Conservation (phyloP, 768 basidiomycete genomes). For the Termitomyces sp. region DNA sequence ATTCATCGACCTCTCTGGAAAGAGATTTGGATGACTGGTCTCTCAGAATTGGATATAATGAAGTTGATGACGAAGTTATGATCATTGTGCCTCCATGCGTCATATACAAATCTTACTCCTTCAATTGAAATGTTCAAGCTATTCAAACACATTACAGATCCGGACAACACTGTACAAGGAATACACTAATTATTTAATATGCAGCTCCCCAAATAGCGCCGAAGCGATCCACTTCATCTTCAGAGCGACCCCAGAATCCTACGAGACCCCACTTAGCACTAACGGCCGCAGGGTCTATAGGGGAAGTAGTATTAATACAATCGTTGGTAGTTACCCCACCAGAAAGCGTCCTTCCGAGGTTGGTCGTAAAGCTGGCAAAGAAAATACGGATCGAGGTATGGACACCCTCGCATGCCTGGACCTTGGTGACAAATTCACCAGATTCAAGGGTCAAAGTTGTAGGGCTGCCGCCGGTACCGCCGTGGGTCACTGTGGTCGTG, state of each 20-base stretch:
- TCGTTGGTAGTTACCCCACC: constrained; percentile 24
- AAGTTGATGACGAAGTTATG: neutral
- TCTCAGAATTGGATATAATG: too few species aligned
- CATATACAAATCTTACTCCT: too few species aligned
- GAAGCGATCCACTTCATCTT: constrained; percentile 24
- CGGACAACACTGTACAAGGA: neutral
- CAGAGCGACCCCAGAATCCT: constrained; percentile 27
- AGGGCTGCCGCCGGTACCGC: constrained; percentile 28
- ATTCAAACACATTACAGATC: neutral
- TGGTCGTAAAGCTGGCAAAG: constrained; percentile 25
- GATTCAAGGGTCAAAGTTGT: constrained; percentile 20
- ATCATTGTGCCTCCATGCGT: neutral
- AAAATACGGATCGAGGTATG: constrained; percentile 26
- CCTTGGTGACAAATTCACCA: constrained; percentile 20
- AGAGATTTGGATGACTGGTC: too few species aligned
- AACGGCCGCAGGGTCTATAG: constrained; percentile 21
- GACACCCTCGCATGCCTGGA: constrained; percentile 21
- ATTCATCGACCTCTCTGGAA: too few species aligned
- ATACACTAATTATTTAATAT: constrained; percentile 12
- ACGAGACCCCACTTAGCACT: constrained; percentile 24
- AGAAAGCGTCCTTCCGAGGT: constrained; percentile 20
- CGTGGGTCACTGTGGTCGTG: constrained; percentile 19
- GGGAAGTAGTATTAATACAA: constrained; percentile 21
- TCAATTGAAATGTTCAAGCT: neutral
- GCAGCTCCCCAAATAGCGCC: constrained; percentile 26